phyloP scores from a whole-genome alignment of 257 asterid genomes.

The Gardenia jasminoides region DNA sequence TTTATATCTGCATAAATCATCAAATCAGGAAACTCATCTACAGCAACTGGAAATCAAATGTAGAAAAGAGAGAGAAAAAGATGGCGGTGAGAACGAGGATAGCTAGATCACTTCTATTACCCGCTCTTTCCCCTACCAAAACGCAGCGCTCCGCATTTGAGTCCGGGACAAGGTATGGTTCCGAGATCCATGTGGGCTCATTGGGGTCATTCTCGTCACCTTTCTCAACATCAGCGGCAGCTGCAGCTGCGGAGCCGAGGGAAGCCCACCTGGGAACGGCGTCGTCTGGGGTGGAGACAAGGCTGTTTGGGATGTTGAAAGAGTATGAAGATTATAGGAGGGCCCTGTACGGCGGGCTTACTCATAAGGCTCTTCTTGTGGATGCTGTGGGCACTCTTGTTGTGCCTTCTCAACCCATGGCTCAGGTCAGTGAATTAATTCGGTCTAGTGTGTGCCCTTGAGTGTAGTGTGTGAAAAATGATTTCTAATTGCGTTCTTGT shows the following conservation, averaged over 20 bases:
- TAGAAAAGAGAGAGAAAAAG: neutral
- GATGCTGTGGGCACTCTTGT: slow-evolving; percentile 98
- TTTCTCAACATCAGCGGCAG: slow-evolving; percentile 23
- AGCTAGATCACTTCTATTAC: slow-evolving; percentile 9
- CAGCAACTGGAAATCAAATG: neutral
- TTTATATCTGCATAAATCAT: neutral
- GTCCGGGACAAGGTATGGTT: neutral
- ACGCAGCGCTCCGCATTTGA: neutral
- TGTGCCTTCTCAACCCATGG: slow-evolving; percentile 96
- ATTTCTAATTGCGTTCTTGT: neutral
- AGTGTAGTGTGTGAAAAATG: neutral
- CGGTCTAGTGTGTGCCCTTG: neutral
- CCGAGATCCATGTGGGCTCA: neutral
- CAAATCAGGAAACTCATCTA: neutral
- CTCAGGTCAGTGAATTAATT: slow-evolving; percentile 53
- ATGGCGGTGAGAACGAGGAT: slow-evolving; percentile 16
- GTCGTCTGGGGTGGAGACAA: slow-evolving; percentile 26
- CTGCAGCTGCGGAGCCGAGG: slow-evolving; percentile 6
- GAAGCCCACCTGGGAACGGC: slow-evolving; percentile 3
- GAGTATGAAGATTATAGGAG: slow-evolving; percentile 94
- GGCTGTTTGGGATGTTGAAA: slow-evolving; percentile 50
- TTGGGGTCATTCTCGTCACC: slow-evolving; percentile 12
- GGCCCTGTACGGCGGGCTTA: slow-evolving; percentile 78
- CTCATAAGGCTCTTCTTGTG: slow-evolving; percentile 90
- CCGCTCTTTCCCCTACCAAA: neutral